Conservation (phyloP, 108 stramenopile genomes). For the Nitzschia palea region DNA sequence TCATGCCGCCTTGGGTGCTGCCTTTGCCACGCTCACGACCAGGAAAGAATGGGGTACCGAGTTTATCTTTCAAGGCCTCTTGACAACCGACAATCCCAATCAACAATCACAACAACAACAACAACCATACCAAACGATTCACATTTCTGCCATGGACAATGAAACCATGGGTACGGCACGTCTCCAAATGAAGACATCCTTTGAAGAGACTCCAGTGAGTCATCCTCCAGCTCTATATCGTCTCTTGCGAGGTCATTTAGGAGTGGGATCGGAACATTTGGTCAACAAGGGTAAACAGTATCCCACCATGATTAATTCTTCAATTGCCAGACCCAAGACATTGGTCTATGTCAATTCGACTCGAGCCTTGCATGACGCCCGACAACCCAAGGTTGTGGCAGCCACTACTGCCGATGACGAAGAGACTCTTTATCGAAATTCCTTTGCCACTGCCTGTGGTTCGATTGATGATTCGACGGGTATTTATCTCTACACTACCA, state of each 20-base stretch:
- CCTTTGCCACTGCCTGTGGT: slow-evolving; percentile 49
- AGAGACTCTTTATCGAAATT: slow-evolving; percentile 14
- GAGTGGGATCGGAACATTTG: neutral
- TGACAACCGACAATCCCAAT: neutral
- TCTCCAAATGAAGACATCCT: slow-evolving; percentile 5
- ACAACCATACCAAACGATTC: neutral
- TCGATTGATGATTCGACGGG: slow-evolving; percentile 61
- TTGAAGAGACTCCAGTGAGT: slow-evolving; percentile 20
- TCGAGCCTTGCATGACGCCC: slow-evolving; percentile 43
- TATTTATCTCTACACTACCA: slow-evolving; percentile 51
- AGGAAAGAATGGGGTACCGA: neutral
- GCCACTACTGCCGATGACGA: neutral
- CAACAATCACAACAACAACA: neutral
- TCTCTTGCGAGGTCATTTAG: slow-evolving; percentile 17
- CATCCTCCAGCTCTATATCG: slow-evolving; percentile 14
- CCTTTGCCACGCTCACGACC: neutral
- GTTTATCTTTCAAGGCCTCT: neutral
- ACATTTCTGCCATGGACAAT: neutral
- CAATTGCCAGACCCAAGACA: slow-evolving; percentile 68
- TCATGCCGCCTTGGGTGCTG: slow-evolving; percentile 75
- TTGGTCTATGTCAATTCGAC: slow-evolving; percentile 51
- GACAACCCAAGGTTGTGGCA: slow-evolving; percentile 27
- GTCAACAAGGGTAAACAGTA: neutral
- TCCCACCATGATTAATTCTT: slow-evolving; percentile 51
- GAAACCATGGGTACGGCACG: neutral